These are phyloP conservation scores for Neopestalotiopsis rosae DNA, from an alignment of 2,329 filamentous ascomycete genomes.

Conservation along the genomic window DNA sequence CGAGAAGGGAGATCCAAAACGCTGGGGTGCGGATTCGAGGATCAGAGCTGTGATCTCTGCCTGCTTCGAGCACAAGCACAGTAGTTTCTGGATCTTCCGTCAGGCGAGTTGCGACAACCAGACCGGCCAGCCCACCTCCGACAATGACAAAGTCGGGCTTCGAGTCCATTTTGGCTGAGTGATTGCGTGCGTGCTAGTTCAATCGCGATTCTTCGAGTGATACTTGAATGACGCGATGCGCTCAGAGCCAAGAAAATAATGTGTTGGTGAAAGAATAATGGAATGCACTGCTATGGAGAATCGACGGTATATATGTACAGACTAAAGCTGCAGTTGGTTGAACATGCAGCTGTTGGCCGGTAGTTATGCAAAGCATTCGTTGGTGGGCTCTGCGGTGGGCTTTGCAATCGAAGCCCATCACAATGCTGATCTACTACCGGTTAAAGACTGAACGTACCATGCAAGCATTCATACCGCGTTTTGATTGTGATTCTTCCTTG, in stretches of 20 bases:
- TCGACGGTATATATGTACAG: background rate
- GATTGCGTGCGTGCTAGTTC: background rate
- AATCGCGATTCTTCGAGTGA: background rate
- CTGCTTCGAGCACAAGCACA: slow-evolving; percentile 52
- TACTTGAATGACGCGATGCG: background rate
- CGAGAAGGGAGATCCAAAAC: slow-evolving; percentile 14
- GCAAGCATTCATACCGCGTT: too few relatives aligned
- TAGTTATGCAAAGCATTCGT: too few relatives aligned
- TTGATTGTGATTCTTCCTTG: too few relatives aligned
- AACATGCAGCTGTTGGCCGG: background rate
- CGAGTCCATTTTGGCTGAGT: background rate
- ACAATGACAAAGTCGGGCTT: background rate
- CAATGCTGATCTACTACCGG: too few relatives aligned
- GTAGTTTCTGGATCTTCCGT: slow-evolving; percentile 28
- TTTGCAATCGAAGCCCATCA: too few relatives aligned
- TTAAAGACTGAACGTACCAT: too few relatives aligned
- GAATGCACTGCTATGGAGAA: background rate
- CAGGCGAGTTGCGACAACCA: slow-evolving; percentile 2
- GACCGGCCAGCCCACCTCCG: slow-evolving; percentile 1
- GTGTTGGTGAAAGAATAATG: background rate
- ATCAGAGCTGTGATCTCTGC: slow-evolving; percentile 23
- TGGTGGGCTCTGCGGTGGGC: too few relatives aligned
- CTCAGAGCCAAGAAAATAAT: background rate
- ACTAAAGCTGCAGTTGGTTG: background rate
- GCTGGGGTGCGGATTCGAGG: slow-evolving; percentile 16